Base-by-base conservation (phyloP, 345 rosid species). In the Rhodomyrtus tomentosa region DNA sequence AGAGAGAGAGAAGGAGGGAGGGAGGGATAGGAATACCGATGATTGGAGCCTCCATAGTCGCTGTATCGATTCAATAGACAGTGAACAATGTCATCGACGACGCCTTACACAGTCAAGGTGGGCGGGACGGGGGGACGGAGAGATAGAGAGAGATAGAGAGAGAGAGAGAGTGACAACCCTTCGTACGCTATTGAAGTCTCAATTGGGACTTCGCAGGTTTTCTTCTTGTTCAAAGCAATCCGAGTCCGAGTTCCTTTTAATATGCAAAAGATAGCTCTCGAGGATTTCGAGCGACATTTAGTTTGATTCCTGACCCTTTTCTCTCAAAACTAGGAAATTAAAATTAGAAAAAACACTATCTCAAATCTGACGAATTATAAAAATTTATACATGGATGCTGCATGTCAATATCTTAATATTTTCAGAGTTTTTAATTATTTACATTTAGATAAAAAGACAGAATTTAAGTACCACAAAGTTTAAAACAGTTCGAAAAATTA, bases 31-130 rank as follows among this genome's bases (percentile, higher is more conserved):
- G 14, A 5, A 55, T 55, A 93, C 96, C 96, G 5, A 93, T 91
- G 55, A 93, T 91, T 15, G 93, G 87, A 49, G 93, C 91, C 76
- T 93, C 92, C 96, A 93, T 92, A 85, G 82, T 55, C 56, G 74
- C 80, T 7, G 15, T 25, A 3, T 55, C 16, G n/a, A 42, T 51
- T 81, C 55, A 53, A 32, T 36, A 10, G 56, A 58, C 24, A 40
- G 59, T 22, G 38, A 20, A 53, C 22, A 52, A 45, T 22, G 4
- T 20, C 76, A 4, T 55, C 54, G 82, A 40, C 29, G 29, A 21
- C 82, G 68, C 56, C 82, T 27, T 27, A 16, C 82, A 1, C 50
- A 6, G 81, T 45, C 50, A 9, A 80, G 62, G 29, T 21, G 9
- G 40, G 24, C 55, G 22, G 49, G 24, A 24, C 53, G 22, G 50